These are phyloP conservation scores for Hemileia vastatrix DNA, from an alignment of 1,284 basidiomycete species.

Conservation along the genomic window DNA sequence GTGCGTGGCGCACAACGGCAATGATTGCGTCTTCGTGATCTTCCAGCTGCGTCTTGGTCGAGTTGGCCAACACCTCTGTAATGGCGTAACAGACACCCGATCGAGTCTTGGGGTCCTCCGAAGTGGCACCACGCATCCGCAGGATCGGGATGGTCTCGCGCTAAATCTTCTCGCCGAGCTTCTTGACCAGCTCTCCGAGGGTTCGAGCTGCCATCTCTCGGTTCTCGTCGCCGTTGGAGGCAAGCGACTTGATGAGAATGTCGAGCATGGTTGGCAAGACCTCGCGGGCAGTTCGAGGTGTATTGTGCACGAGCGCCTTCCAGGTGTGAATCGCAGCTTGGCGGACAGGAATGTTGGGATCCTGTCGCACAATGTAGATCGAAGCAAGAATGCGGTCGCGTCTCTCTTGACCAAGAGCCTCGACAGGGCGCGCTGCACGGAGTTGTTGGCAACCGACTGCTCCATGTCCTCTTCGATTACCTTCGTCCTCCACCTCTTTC, in stretches of 20 bases:
- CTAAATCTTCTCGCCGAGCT: slow-evolving; percentile 87
- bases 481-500: slow-evolving; percentile 71
- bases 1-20: slow-evolving; percentile 67
- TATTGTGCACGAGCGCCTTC: slow-evolving; percentile 88
- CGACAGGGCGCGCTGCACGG: slow-evolving; percentile 74
- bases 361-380: slow-evolving; percentile 86
- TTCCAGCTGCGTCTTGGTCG: slow-evolving; percentile 75
- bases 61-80: slow-evolving; percentile 79
- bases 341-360: slow-evolving; percentile 77
- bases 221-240: slow-evolving; percentile 70
- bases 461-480: slow-evolving; percentile 53
- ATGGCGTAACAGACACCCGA: slow-evolving; percentile 80
- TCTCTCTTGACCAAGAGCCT: slow-evolving; percentile 77
- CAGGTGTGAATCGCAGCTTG: slow-evolving; percentile 91
- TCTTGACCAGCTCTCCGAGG: slow-evolving; percentile 77
- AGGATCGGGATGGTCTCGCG: slow-evolving; percentile 50
- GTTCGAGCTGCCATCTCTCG: too few relatives aligned
- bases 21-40: slow-evolving; percentile 86
- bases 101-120: slow-evolving; percentile 62
- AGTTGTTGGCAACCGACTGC: slow-evolving; percentile 58
- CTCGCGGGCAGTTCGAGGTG: slow-evolving; percentile 63
- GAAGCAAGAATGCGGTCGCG: slow-evolving; percentile 82
- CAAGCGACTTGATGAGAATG: slow-evolving; percentile 64
- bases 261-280: slow-evolving; percentile 76
- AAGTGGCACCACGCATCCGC: slow-evolving; percentile 44